Conservation (phyloP, 1,139 yeast species). For the Petasospora rhodanensis region DNA sequence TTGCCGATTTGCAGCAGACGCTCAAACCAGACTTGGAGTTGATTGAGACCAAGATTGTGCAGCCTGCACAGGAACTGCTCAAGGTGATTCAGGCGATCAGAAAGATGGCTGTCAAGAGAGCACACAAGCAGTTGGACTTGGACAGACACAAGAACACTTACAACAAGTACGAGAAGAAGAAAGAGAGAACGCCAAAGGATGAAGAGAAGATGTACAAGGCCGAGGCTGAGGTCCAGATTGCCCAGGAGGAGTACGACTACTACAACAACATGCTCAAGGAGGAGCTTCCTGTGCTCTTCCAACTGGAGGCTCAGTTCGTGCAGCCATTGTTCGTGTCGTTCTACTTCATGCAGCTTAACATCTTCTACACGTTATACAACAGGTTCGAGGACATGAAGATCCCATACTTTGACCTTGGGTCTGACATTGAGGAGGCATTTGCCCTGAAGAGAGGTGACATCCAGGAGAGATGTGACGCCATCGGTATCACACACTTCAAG, state of each 20-base stretch:
- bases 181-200: slow-evolving; percentile 79
- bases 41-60: slow-evolving; percentile 83
- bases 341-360: slow-evolving; percentile 96
- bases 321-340: slow-evolving; percentile 89
- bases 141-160: slow-evolving; percentile 75
- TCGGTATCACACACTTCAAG: slow-evolving; percentile 84
- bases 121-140: slow-evolving; percentile 90
- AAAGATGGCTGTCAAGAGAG: slow-evolving; percentile 92
- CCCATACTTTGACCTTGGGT: slow-evolving; percentile 83
- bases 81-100: slow-evolving; percentile 77
- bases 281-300: slow-evolving; percentile 83
- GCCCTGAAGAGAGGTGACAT: slow-evolving; percentile 79
- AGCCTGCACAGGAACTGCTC: slow-evolving; percentile 88
- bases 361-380: slow-evolving; percentile 85
- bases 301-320: slow-evolving; percentile 86
- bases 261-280: slow-evolving; percentile 90
- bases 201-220: slow-evolving; percentile 87
- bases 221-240: slow-evolving; percentile 84
- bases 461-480: slow-evolving; percentile 82
- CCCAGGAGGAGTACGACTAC: slow-evolving; percentile 94
- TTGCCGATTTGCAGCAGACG: slow-evolving; percentile 76
- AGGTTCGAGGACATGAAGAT: slow-evolving; percentile 95
- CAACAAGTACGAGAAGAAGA: slow-evolving; percentile 72
- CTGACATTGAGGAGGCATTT: slow-evolving; percentile 82
- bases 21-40: slow-evolving; percentile 90